phyloP scores from a whole-genome alignment of 176 grass and related monocot species.

The Eremochloa ophiuroides region DNA sequence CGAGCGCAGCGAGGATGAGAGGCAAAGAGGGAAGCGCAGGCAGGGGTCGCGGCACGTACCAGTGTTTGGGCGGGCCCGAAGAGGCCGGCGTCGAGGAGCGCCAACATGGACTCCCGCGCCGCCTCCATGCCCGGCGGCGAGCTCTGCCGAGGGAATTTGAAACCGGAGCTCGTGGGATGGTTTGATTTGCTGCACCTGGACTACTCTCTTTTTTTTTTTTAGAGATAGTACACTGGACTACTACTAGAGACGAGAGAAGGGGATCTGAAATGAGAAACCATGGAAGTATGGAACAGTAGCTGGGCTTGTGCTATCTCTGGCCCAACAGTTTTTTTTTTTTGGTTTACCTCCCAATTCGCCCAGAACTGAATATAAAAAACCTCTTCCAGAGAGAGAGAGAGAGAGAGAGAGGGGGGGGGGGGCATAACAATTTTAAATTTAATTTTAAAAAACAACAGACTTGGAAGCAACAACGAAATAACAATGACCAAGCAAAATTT shows the following conservation, averaged over 20 bases:
- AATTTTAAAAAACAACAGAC: background rate
- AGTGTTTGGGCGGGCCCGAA: conserved; percentile 77
- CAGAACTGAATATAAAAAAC: too few relatives aligned
- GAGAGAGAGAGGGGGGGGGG: too few relatives aligned
- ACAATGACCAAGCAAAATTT: too few relatives aligned
- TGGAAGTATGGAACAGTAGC: background rate
- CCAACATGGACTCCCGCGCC: conserved; percentile 74
- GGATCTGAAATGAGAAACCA: background rate
- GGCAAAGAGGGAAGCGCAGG: background rate
- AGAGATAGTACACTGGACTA: too few relatives aligned
- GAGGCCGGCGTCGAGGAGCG: conserved; percentile 80
- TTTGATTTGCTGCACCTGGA: background rate
- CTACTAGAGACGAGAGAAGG: background rate
- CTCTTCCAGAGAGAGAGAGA: background rate
- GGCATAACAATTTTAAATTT: background rate
- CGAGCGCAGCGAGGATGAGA: background rate
- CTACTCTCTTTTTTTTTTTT: too few relatives aligned
- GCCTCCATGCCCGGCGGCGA: conserved; percentile 57
- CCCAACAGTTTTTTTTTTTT: background rate
- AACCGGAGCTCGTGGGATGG: background rate
- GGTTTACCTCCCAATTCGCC: background rate
- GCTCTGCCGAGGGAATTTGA: conserved; percentile 23
- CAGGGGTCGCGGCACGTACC: conserved; percentile 24
- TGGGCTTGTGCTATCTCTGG: background rate
- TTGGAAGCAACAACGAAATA: background rate